A percentile compares a stretch with the other conserved stretches of the same genome.
Conservation (phyloP, 768 basidiomycete genomes). For the Austroboletus festivus region DNA sequence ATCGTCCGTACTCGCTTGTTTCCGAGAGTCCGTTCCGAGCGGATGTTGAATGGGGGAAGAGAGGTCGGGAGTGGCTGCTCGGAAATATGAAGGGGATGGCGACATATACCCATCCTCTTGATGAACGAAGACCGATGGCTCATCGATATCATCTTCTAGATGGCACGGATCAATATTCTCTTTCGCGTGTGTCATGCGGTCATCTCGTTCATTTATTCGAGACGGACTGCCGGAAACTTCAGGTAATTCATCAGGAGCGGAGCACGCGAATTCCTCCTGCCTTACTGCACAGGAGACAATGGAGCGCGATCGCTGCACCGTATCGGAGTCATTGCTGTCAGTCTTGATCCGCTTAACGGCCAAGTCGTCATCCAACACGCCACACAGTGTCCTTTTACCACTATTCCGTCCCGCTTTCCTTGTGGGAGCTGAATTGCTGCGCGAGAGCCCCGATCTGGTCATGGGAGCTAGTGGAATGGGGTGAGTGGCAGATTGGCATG, state of each 20-base stretch:
- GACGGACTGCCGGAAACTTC: slow-evolving; percentile 33
- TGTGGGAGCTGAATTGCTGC: slow-evolving; percentile 29
- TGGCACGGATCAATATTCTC: slow-evolving; percentile 40
- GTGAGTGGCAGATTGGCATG: slow-evolving; percentile 40
- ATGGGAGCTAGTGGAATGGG: slow-evolving; percentile 24
- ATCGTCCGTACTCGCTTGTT: slow-evolving; percentile 30
- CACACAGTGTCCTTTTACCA: slow-evolving; percentile 72
- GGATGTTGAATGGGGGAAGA: slow-evolving; percentile 58
- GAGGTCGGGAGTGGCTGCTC: slow-evolving; percentile 53
- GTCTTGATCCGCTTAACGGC: slow-evolving; percentile 47
- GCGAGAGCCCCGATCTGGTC: slow-evolving; percentile 24
- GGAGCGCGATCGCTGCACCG: slow-evolving; percentile 28
- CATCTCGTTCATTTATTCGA: slow-evolving; percentile 40
- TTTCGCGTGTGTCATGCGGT: slow-evolving; percentile 35
- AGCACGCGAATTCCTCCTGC: slow-evolving; percentile 1
- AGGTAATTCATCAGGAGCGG: slow-evolving; percentile 8
- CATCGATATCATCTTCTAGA: slow-evolving; percentile 40
- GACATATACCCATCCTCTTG: slow-evolving; percentile 86
- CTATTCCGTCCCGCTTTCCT: slow-evolving; percentile 53
- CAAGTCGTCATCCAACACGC: slow-evolving; percentile 66
- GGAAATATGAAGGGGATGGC: slow-evolving; percentile 53
- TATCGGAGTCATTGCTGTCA: slow-evolving; percentile 16
- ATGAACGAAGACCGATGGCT: slow-evolving; percentile 43
- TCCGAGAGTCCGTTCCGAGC: slow-evolving; percentile 13
- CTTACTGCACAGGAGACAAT: slow-evolving; percentile 15